Base-by-base conservation (phyloP, 768 basidiomycete species). In the Mrakia gelida region DNA sequence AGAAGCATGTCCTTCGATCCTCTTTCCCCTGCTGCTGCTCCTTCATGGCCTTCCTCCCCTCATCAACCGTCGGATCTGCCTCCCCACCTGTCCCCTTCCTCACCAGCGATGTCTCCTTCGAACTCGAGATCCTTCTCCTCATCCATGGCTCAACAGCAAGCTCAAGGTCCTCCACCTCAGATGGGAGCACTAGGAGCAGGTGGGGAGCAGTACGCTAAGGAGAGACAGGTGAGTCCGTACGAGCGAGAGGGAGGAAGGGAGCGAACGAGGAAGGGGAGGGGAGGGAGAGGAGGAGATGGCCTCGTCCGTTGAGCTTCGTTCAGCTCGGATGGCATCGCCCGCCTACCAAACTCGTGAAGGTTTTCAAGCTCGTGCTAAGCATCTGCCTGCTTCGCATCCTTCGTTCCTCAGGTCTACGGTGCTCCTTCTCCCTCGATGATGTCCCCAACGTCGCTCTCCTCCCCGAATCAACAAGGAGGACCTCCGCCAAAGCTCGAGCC, bases 41-140 rank as follows among this genome's bases (percentile, higher is more conserved):
- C 72, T 11, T 59, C 77, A 2, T 78, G 77, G 77, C 77, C 77
- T 26, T 74, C 77, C 5, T 65, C 61, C 11, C 77, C 77, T 63
- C 77, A 78, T 34, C 45, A 68, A 16, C 77, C 77, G 1, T 67
- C 63, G n/a, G 73, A 78, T 34, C 71, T 78, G 7, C 77, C 77
- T 21, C 54, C 73, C 54, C 77, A 78, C 68, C 76, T 77, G 56
- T 32, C 49, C 21, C 72, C 72, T 13, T 70, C 70, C 34, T 68
- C 76, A 16, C 61, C 70, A 43, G 54, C 70, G 70, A 71, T 68
- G 61, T 62, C 76, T 10, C 63, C 62, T 28, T 75, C 75, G 30
- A 38, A 34, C 63, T 75, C 67, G 34, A 34, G 34, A 38, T 70
- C 72, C 28, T 56, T 21, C 30, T 28, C 59, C 5, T 71, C 72